These are phyloP conservation scores for Musa schizocarpa DNA, from an alignment of 176 grass and related monocot genomes.

Conservation along the genomic window DNA sequence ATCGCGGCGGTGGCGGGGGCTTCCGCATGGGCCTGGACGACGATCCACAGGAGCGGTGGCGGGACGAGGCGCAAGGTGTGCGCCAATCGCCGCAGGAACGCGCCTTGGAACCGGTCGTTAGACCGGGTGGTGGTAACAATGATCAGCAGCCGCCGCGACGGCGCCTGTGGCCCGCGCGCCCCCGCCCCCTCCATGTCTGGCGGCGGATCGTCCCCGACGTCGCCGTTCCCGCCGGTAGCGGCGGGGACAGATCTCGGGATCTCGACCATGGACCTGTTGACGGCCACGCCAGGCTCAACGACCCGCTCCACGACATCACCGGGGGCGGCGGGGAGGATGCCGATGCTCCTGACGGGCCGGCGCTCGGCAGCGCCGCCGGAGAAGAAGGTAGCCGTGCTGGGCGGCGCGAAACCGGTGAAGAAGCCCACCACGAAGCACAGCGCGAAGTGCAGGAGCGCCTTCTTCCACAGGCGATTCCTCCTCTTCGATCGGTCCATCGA, in stretches of 20 bases:
- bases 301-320: not conserved
- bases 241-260: not conserved
- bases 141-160: conserved; percentile 5
- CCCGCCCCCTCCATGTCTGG: not conserved
- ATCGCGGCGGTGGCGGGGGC: conserved; percentile 21
- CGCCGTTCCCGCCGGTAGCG: not conserved
- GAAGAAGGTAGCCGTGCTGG: conserved; percentile 23
- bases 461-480: conserved; percentile 38
- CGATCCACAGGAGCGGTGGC: conserved; percentile 83
- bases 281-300: not conserved
- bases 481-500: conserved; percentile 32
- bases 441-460: conserved; percentile 34
- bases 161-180: too few species aligned
- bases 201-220: not conserved
- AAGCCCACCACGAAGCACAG: conserved; percentile 43
- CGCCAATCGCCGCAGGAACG: conserved; percentile 58
- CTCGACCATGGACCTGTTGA: not conserved
- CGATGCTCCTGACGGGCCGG: not conserved
- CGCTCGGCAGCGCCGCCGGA: not conserved
- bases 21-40: conserved; percentile 62
- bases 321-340: not conserved
- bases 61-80: conserved; percentile 62
- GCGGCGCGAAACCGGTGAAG: conserved; percentile 43
- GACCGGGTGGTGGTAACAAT: conserved; percentile 17
- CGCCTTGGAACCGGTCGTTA: conserved; percentile 22